phyloP scores from a whole-genome alignment of 2,329 filamentous ascomycete genomes.

The Aureobasidium namibiae region DNA sequence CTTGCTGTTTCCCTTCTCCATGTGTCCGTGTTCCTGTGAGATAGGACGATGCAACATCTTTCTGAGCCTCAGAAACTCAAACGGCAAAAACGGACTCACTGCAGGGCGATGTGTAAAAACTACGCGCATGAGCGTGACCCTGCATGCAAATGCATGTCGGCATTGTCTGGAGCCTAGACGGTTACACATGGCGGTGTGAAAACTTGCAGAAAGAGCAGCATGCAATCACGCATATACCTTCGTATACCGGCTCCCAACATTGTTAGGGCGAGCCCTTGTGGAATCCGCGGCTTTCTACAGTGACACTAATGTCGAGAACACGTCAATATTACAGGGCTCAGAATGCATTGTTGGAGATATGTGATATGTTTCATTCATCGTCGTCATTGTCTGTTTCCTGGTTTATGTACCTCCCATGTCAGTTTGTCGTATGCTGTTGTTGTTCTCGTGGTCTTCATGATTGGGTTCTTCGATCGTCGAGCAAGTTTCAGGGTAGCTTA shows the following conservation, averaged over 20 bases:
- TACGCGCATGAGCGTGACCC: slow-evolving; percentile 1
- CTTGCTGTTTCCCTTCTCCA: neutral
- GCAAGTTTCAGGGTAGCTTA: slow-evolving; percentile 18
- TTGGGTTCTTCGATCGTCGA: neutral
- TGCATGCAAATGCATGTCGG: neutral
- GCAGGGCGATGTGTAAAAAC: neutral
- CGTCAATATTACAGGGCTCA: neutral
- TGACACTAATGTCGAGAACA: neutral
- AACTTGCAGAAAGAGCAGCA: neutral
- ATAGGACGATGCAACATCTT: neutral
- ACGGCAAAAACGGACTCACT: neutral
- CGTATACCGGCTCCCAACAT: neutral
- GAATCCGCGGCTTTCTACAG: neutral
- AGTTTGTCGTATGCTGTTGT: neutral
- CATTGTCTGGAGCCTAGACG: slow-evolving; percentile 3
- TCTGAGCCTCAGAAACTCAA: slow-evolving; percentile 7
- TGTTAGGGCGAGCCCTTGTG: neutral
- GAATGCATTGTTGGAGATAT: neutral
- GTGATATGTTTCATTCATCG: neutral
- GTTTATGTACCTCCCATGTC: neutral
- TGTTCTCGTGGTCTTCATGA: slow-evolving; percentile 3
- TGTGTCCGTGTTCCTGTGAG: neutral
- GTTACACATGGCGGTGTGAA: slow-evolving; percentile 6
- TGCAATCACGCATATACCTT: slow-evolving; percentile 1
- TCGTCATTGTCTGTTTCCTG: neutral